Evolutionary conservation across 148 eudicot species (phyloP), one percentile per base, ranked within the genome.

Genomic region (Arctostaphylos glauca): DNA sequence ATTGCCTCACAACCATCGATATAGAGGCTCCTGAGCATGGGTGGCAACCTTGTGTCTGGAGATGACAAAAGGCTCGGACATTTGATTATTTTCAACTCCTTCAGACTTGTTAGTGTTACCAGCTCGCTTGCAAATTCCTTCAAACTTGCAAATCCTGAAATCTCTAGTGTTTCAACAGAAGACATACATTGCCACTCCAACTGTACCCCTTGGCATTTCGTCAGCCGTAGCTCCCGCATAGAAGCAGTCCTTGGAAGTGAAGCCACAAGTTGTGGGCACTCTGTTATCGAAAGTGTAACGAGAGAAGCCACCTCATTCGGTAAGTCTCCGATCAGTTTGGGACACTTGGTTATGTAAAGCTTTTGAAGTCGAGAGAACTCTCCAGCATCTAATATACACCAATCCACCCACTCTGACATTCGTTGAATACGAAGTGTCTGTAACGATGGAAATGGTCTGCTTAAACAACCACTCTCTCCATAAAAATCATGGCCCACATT

Each of bases 391-490:
- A 23, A 4, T 16, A 13, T 12, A 25, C 3, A 23, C 78, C 78
- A 76, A 50, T 76, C 4, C 59, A 9, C 78, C 78, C 78, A 76
- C 6, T 47, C 78, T 3, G 31, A 23, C 78, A 75, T 50, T n/a
- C 2, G 1, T 2, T 49, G 16, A 52, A 76, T 50, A 1, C 1
- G 25, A 0, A 76, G 59, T 4, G 43, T 76, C 59, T 76, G 43
- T 0, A 76, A 43, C 1, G 43, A 76, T 25, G 23, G 78, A 76
- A 76, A 76, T 4, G 21, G 78, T 76, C 23, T 76, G 60, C 9
- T 8, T n/a, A 14, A 23, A 21, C 25, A 74, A n/a, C 18, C 44
- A 10, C 64, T 59, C 23, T 52, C 59, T 16, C 81, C 86, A 84
- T 67, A 84, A 14, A n/a, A n/a, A n/a, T n/a, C n/a, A 0, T 0